Evolutionary conservation across 2,329 filamentous ascomycete species (phyloP).

Genomic region (Fusarium siculi): DNA sequence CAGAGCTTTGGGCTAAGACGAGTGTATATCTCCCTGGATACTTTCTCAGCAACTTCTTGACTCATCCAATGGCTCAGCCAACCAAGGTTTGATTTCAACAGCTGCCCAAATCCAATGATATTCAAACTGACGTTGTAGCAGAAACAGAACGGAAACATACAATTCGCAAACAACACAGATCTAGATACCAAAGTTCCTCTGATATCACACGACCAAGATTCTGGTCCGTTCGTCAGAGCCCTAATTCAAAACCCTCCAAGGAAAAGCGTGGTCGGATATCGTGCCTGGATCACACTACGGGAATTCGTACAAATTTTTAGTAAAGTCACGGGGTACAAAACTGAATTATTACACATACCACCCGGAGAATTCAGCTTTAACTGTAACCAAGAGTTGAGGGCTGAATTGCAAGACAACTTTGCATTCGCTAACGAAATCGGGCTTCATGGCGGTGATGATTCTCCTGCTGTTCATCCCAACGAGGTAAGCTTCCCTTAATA

Average conservation of each 20-base stretch:
- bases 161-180: constrained; percentile 1
- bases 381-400: neutral
- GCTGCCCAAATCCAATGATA: neutral
- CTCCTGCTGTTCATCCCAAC: neutral
- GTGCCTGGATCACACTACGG: neutral
- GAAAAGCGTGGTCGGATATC: neutral
- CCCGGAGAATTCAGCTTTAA: neutral
- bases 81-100: neutral
- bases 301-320: neutral
- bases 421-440: constrained; percentile 3
- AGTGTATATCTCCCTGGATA: neutral
- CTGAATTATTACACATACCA: neutral
- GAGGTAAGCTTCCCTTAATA: neutral
- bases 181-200: constrained; percentile 2
- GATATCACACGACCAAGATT: constrained; percentile 5
- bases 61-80: constrained; percentile 7
- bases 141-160: neutral
- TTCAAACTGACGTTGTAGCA: neutral
- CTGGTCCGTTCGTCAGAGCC: neutral
- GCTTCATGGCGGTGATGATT: neutral
- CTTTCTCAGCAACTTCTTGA: constrained; percentile 2
- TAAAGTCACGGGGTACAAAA: neutral
- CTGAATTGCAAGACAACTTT: neutral
- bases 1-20: constrained; percentile 4
- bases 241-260: neutral